These are phyloP conservation scores for Gracilariopsis chorda DNA, from an alignment of 23 red algal genomes.

Conservation along the genomic window DNA sequence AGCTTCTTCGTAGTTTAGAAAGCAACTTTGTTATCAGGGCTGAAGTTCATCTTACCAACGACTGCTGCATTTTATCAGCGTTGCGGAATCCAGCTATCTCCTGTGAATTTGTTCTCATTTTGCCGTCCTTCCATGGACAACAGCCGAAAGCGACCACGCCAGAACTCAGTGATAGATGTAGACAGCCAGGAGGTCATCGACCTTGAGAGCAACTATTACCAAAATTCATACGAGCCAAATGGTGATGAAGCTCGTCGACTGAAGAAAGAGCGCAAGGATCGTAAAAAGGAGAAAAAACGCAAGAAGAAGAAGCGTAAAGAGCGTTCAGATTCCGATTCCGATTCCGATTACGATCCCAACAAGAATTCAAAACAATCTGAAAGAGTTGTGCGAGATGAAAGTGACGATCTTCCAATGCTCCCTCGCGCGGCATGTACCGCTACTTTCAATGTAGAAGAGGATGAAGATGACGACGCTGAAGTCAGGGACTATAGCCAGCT, in stretches of 20 bases:
- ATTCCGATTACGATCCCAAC: conserved; percentile 43
- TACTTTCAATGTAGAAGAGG: conserved; percentile 27
- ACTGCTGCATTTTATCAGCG: no score
- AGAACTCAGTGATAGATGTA: conserved; percentile 20
- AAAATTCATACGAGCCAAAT: no score
- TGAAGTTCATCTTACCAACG: no score
- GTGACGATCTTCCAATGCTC: conserved; percentile 45
- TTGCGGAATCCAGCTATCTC: no score
- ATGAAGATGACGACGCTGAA: conserved; percentile 48
- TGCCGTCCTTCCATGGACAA: conserved; percentile 21
- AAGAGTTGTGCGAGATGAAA: background rate
- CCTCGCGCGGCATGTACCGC: conserved; percentile 46
- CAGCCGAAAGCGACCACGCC: background rate
- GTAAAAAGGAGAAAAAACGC: conserved; percentile 37
- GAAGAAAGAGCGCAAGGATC: conserved; percentile 27
- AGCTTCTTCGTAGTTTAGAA: no score
- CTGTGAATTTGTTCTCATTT: no score
- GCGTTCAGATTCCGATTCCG: background rate
- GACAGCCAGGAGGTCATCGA: conserved; percentile 18
- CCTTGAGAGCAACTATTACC: background rate
- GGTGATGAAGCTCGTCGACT: conserved; percentile 37
- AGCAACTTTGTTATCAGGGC: no score
- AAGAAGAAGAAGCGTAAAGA: conserved; percentile 38
- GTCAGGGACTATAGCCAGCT: conserved; percentile 60
- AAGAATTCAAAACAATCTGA: background rate